A percentile compares a stretch with the other conserved stretches of the same genome.
These are phyloP conservation scores for Macrophomina phaseolina DNA, from an alignment of 2,329 filamentous ascomycete species.

Conservation along the genomic window DNA sequence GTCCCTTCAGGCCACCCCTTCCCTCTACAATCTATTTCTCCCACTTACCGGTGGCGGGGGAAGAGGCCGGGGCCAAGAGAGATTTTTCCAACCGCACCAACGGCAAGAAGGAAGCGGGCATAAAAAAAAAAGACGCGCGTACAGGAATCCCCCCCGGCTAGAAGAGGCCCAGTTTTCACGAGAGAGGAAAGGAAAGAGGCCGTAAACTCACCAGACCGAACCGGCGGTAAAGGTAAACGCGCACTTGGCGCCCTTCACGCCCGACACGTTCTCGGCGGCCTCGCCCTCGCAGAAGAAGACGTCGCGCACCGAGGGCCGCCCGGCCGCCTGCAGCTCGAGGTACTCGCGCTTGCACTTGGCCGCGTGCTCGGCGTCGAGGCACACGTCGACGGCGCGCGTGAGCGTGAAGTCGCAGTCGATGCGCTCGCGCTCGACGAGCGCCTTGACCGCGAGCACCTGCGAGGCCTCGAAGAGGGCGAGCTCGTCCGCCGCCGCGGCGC, in stretches of 20 bases:
- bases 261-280: conserved; percentile 32
- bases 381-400: conserved; percentile 31
- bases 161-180: not conserved
- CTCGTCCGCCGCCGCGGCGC: conserved; percentile 26
- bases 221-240: conserved; percentile 31
- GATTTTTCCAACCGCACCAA: too few relatives aligned
- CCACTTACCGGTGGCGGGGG: not conserved
- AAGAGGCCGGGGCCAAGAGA: too few relatives aligned
- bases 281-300: conserved; percentile 29
- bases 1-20: not conserved
- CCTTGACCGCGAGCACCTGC: conserved; percentile 30
- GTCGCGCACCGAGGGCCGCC: conserved; percentile 32
- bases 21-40: not conserved
- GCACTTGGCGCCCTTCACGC: conserved; percentile 32
- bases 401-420: conserved; percentile 37
- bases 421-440: conserved; percentile 32
- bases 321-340: conserved; percentile 25
- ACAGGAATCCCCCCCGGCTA: too few relatives aligned
- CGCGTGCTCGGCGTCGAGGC: conserved; percentile 27
- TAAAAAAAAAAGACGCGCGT: too few relatives aligned
- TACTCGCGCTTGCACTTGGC: conserved; percentile 27
- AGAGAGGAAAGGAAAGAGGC: conserved; percentile 27
- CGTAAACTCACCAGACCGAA: conserved; percentile 18
- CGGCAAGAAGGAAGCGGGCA: not conserved
- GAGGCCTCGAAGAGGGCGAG: conserved; percentile 31